phyloP scores from a whole-genome alignment of 2,329 filamentous ascomycete genomes.

The Cadophora gregata region DNA sequence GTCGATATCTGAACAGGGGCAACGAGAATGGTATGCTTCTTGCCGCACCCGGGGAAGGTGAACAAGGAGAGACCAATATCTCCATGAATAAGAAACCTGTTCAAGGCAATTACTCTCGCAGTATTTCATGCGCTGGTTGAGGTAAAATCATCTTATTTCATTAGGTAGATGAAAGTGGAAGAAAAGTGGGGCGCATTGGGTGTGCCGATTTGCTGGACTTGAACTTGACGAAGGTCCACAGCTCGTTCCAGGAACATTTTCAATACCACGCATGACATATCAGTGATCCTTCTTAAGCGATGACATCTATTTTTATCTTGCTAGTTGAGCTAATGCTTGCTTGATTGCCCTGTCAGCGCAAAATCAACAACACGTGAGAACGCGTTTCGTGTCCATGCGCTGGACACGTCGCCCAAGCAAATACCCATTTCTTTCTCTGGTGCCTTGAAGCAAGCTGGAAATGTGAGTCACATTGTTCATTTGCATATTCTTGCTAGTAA shows the following conservation, averaged over 20 bases:
- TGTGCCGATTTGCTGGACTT: no score
- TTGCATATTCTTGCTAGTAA: no score
- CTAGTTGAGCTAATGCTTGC: neutral
- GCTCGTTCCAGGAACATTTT: neutral
- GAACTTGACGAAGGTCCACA: no score
- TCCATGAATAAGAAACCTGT: neutral
- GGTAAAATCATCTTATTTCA: neutral
- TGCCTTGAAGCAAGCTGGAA: neutral
- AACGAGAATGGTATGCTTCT: neutral
- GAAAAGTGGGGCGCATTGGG: neutral
- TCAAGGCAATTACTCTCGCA: neutral
- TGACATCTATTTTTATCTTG: neutral
- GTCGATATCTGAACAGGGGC: neutral
- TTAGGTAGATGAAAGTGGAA: neutral
- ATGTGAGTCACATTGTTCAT: neutral
- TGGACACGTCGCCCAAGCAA: neutral
- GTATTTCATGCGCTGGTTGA: neutral
- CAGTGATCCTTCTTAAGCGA: neutral
- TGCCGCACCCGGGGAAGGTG: neutral
- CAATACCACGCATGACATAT: no score
- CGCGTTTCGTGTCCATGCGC: neutral
- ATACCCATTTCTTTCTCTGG: neutral
- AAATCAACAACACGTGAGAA: conserved; percentile 1
- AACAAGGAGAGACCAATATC: neutral
- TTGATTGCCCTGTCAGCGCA: neutral